Evolutionary conservation across 805 yeast genomes (phyloP).

Genomic region (Candida vartiovaarae): DNA sequence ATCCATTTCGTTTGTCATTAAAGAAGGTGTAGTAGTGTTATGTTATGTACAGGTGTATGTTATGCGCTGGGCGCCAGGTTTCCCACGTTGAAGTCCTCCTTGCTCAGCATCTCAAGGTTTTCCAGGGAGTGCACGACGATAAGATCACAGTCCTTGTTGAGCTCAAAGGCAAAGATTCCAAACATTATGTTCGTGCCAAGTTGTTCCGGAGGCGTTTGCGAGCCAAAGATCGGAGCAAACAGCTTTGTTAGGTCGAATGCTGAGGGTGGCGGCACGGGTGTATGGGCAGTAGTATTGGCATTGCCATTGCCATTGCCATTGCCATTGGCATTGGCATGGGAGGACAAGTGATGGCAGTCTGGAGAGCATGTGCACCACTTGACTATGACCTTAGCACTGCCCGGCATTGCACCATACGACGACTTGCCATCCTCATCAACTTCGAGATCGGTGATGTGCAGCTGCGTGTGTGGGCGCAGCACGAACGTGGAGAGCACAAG

Average conservation of each 20-base stretch:
- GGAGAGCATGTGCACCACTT: slow-evolving; percentile 53
- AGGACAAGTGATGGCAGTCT: slow-evolving; percentile 41
- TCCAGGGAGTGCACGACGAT: slow-evolving; percentile 63
- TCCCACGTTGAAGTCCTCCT: slow-evolving; percentile 15
- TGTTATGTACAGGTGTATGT: neutral
- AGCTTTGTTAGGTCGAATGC: too few species aligned
- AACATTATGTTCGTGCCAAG: slow-evolving; percentile 17
- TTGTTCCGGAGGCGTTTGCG: neutral
- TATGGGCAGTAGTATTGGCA: neutral
- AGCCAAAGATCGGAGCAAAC: too few species aligned
- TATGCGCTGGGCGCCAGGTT: slow-evolving; percentile 1
- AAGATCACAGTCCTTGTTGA: slow-evolving; percentile 45
- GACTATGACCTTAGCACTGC: slow-evolving; percentile 42
- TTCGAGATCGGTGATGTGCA: slow-evolving; percentile 37
- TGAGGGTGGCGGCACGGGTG: too few species aligned
- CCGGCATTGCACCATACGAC: slow-evolving; percentile 8
- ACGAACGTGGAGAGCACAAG: slow-evolving; percentile 47
- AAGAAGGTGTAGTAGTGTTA: neutral
- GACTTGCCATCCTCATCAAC: slow-evolving; percentile 11
- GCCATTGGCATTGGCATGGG: neutral
- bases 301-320: neutral
- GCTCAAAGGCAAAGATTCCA: slow-evolving; percentile 63
- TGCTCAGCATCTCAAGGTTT: slow-evolving; percentile 53
- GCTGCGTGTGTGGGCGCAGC: slow-evolving; percentile 42
- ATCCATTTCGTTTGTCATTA: neutral